These are phyloP conservation scores for Sinapis alba DNA, from an alignment of 441 rosid species.

Conservation along the genomic window DNA sequence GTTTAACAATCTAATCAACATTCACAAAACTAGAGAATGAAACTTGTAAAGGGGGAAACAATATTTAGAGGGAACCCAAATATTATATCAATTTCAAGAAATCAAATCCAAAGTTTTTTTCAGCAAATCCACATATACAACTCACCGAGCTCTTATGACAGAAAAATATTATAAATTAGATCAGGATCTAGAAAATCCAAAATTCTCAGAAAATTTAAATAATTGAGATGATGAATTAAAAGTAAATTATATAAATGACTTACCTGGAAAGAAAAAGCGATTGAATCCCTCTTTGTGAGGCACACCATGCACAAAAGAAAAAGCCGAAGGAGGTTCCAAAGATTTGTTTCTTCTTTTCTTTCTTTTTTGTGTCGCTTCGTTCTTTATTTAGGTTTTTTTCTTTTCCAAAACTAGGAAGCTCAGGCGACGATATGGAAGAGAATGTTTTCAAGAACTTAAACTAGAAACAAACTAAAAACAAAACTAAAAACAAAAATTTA, in stretches of 20 bases:
- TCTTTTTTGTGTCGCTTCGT: not conserved
- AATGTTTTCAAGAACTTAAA: slow-evolving; percentile 32
- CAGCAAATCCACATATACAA: not conserved
- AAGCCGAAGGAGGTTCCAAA: slow-evolving; percentile 28
- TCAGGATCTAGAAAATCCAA: not conserved
- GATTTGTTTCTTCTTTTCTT: not conserved
- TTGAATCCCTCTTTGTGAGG: slow-evolving; percentile 13
- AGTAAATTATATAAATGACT: not conserved
- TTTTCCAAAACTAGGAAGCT: slow-evolving; percentile 30
- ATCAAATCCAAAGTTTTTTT: not conserved
- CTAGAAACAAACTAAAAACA: not conserved
- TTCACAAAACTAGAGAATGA: not conserved
- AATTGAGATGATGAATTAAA: not conserved
- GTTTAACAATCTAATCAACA: not conserved
- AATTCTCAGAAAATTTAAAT: not conserved
- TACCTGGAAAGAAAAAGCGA: slow-evolving; percentile 39
- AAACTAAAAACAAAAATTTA: slow-evolving; percentile 4
- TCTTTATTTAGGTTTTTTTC: slow-evolving; percentile 15
- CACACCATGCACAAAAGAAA: slow-evolving; percentile 32
- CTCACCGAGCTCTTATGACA: not conserved
- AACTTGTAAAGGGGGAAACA: not conserved
- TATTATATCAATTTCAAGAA: not conserved
- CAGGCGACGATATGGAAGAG: slow-evolving; percentile 33
- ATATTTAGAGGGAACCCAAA: not conserved
- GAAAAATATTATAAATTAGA: not conserved